These are phyloP conservation scores for Dictyophora rubrovolvata DNA, from an alignment of 768 basidiomycete genomes.

Conservation along the genomic window DNA sequence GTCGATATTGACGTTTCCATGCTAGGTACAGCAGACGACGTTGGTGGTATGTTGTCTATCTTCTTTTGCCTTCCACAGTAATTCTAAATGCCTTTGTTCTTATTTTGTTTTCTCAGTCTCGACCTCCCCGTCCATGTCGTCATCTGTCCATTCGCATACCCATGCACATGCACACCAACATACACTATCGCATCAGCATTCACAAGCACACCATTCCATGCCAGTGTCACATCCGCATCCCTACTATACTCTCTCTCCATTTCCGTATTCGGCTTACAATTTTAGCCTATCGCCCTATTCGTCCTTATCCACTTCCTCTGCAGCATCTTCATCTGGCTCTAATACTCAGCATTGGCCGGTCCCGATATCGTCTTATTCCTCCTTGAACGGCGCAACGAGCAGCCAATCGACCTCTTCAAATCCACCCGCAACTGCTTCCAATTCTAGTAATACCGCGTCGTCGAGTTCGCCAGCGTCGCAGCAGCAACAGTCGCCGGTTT, in stretches of 20 bases:
- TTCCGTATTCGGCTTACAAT: conserved; percentile 23
- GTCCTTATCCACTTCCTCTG: conserved; percentile 32
- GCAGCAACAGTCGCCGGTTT: conserved; percentile 15
- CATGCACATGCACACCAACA: background rate
- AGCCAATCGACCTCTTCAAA: conserved; percentile 21
- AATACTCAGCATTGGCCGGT: conserved; percentile 26
- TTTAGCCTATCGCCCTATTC: conserved; percentile 27
- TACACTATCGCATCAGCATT: conserved; percentile 1
- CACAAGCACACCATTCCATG: conserved; percentile 30
- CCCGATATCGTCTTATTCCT: conserved; percentile 68
- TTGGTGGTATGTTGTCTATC: background rate
- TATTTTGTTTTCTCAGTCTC: background rate
- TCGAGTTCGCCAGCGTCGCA: background rate
- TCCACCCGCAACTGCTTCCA: conserved; percentile 4
- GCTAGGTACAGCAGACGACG: background rate
- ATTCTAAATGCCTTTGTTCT: background rate
- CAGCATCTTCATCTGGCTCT: conserved; percentile 43
- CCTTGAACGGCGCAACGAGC: conserved; percentile 64
- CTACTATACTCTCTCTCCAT: conserved; percentile 33
- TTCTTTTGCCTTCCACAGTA: background rate
- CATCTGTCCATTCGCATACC: background rate
- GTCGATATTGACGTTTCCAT: background rate
- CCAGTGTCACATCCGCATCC: conserved; percentile 29
- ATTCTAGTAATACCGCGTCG: conserved; percentile 5
- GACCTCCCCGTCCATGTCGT: background rate